Evolutionary conservation across 2,329 filamentous ascomycete species (phyloP).

Genomic region (Ceratocystis colombiana): DNA sequence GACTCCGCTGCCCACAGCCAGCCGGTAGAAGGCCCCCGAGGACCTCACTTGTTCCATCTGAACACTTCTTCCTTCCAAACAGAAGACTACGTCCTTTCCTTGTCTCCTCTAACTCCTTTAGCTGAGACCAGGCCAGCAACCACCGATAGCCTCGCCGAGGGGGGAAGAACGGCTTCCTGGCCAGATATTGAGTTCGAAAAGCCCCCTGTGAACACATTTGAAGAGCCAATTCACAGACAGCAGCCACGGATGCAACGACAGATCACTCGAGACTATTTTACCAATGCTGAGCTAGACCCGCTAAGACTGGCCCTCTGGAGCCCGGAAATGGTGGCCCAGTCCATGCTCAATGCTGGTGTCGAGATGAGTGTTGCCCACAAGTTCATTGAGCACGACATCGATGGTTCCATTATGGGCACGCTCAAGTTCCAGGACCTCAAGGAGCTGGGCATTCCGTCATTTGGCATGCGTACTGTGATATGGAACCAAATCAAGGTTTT

Average conservation of each 20-base stretch:
- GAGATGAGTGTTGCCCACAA: conserved; percentile 68
- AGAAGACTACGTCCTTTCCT: conserved; percentile 48
- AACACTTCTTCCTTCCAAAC: conserved; percentile 48
- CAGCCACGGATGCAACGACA: conserved; percentile 1
- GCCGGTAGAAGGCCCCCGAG: conserved; percentile 66
- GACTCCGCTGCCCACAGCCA: conserved; percentile 36
- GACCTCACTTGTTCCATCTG: conserved; percentile 75
- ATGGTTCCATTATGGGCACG: conserved; percentile 75
- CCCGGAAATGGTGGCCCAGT: conserved; percentile 67
- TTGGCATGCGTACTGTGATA: conserved; percentile 67
- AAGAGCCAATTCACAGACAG: conserved; percentile 4
- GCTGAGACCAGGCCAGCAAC: conserved; percentile 2
- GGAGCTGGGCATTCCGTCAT: conserved; percentile 70
- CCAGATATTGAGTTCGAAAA: conserved; percentile 22
- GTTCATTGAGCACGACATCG: conserved; percentile 88
- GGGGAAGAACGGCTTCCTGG: conserved; percentile 32
- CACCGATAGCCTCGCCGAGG: background rate
- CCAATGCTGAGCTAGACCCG: conserved; percentile 48
- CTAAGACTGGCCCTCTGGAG: conserved; percentile 56
- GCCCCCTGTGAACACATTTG: background rate
- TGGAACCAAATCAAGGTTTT: conserved; percentile 71
- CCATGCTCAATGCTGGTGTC: conserved; percentile 76
- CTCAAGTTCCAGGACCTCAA: conserved; percentile 81
- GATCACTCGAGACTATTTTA: conserved; percentile 39
- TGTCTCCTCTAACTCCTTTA: conserved; percentile 61